Base-by-base conservation (phyloP, 768 basidiomycete species). In the Tricholoma furcatifolium region DNA sequence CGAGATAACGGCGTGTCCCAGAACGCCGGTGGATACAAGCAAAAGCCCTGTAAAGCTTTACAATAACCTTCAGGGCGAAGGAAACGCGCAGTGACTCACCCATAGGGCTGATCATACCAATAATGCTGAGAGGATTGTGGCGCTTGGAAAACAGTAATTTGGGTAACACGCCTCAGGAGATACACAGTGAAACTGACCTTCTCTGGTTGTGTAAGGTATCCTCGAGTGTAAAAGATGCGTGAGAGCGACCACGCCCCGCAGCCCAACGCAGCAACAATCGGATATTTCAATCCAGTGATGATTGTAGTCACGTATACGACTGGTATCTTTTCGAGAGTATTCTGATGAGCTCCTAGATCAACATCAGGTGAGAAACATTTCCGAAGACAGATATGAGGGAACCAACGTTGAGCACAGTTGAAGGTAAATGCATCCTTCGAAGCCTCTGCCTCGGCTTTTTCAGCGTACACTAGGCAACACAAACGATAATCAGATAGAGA, bases 391-490 rank as follows among this genome's bases (percentile, higher is more conserved):
- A 43, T 34, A 17, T 41, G 31, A 21, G 9, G 39, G 2, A n/a
- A 65, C 80, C 50, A 55, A 85, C 87, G 83, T 61, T 90, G 87
- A 27, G 77, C 76, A 64, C 87, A 89, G 65, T 90, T 89, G 74
- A 87, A 89, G 50, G 74, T 56, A 49, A 70, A 48, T 0, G 86
- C 88, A 38, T 74, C 77, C 18, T 61, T 62, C n/a, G 73, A 81
- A 0, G 71, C 71, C 20, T 74, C 80, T 14, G 67, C 78, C 56
- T 88, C 75, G 2, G 77, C 74, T 62, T 83, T 80, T 30, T 88
- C 85, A 2, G 87, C 88, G 56, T 89, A 90, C 42, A 80, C 84
- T 88, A 6, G 1, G 39, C 31, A 14, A 38, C n/a, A 14, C 27
- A n/a, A 3, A n/a, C 17, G 17, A 41, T n/a, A 20, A 27, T 27